Conservation (phyloP, 306 rosid species). For the Abrus pulchellus region DNA sequence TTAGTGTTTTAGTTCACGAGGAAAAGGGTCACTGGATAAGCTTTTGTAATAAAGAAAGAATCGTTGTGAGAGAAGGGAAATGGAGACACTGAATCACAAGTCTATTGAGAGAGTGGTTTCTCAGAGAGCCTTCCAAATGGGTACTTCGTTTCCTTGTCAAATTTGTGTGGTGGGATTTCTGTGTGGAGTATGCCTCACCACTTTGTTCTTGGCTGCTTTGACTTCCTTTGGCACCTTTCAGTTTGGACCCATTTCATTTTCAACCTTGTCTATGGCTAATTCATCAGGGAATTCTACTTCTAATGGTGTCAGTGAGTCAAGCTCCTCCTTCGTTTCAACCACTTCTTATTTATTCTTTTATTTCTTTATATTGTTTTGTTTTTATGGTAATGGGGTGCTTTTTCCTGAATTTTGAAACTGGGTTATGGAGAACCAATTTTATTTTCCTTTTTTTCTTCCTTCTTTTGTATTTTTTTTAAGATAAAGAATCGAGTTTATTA, state of each 20-base stretch:
- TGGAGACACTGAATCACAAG: slow-evolving; percentile 70
- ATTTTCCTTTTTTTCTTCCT: not conserved
- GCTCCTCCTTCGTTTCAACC: not conserved
- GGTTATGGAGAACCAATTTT: not conserved
- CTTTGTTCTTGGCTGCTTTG: slow-evolving; percentile 78
- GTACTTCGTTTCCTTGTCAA: slow-evolving; percentile 84
- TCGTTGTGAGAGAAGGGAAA: slow-evolving; percentile 24
- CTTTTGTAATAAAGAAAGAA: slow-evolving; percentile 26
- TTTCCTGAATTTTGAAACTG: not conserved
- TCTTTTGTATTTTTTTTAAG: slow-evolving; percentile 15
- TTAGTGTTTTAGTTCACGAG: slow-evolving; percentile 40
- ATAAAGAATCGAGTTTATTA: slow-evolving; percentile 14
- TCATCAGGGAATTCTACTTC: slow-evolving; percentile 63
- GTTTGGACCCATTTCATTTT: slow-evolving; percentile 65
- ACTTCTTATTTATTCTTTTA: not conserved
- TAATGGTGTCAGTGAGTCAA: slow-evolving; percentile 61
- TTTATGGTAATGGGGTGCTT: not conserved
- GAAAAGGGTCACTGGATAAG: slow-evolving; percentile 21
- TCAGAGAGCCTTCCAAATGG: slow-evolving; percentile 85
- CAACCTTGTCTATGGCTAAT: slow-evolving; percentile 54
- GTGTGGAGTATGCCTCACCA: slow-evolving; percentile 81
- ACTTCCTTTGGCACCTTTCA: slow-evolving; percentile 76
- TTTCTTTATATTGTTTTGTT: not conserved
- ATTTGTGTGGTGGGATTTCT: slow-evolving; percentile 93
- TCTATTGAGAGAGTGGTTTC: slow-evolving; percentile 82